These are phyloP conservation scores for Verbena officinalis DNA, from an alignment of 257 asterid genomes.

Conservation along the genomic window DNA sequence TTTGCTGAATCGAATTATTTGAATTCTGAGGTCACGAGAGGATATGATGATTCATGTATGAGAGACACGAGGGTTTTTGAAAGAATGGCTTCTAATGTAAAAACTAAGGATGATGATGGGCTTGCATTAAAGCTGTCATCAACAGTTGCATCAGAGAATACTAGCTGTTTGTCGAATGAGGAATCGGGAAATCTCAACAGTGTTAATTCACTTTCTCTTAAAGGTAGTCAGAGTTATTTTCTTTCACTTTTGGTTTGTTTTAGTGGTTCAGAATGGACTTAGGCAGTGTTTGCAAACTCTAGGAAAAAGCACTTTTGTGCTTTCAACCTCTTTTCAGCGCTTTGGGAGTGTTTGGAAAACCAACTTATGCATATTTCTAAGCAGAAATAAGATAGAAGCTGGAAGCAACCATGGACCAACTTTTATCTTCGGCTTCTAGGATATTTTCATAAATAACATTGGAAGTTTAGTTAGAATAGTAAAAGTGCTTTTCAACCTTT, in stretches of 20 bases:
- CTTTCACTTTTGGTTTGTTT: neutral
- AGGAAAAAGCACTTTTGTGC: too few species aligned
- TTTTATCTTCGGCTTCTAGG: too few species aligned
- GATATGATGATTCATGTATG: conserved; percentile 36
- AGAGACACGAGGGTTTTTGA: conserved; percentile 35
- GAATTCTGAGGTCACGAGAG: conserved; percentile 31
- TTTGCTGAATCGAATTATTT: conserved; percentile 36
- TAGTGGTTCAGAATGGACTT: conserved; percentile 3
- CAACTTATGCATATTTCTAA: too few species aligned
- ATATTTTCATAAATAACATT: too few species aligned
- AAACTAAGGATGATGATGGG: conserved; percentile 42
- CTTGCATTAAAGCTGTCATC: conserved; percentile 58
- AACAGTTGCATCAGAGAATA: conserved; percentile 46
- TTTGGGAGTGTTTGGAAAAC: too few species aligned
- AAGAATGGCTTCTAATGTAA: conserved; percentile 31
- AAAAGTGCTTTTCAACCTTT: too few species aligned
- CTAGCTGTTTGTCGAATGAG: conserved; percentile 54
- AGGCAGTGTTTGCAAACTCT: too few species aligned
- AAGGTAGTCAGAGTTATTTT: conserved; percentile 44
- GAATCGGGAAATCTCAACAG: conserved; percentile 49
- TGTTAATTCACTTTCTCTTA: conserved; percentile 67
- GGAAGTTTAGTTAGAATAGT: too few species aligned
- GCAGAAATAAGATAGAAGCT: too few species aligned
- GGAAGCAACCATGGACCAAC: too few species aligned
- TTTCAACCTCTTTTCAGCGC: too few species aligned